phyloP scores from a whole-genome alignment of 441 rosid species.

The Omphalea diandra region DNA sequence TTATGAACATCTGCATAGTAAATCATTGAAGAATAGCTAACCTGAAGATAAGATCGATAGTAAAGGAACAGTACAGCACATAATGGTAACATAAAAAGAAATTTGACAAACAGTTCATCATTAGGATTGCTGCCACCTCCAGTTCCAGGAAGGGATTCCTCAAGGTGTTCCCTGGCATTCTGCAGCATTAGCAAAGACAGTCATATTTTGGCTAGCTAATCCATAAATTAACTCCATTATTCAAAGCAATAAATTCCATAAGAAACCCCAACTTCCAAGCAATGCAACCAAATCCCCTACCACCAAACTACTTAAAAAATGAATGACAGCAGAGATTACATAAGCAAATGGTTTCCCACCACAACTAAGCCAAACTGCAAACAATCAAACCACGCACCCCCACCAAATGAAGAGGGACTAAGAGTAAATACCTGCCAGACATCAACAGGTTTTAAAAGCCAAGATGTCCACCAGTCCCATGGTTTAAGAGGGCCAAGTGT shows the following conservation, averaged over 20 bases:
- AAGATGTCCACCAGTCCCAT: slow-evolving; percentile 99
- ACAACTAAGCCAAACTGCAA: neutral
- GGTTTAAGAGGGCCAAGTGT: slow-evolving; percentile 97
- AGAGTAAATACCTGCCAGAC: slow-evolving; percentile 79
- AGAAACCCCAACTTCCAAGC: neutral
- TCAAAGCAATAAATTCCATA: neutral
- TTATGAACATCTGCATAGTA: slow-evolving; percentile 10
- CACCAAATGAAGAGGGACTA: slow-evolving; percentile 15
- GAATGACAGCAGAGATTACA: neutral
- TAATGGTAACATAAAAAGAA: slow-evolving; percentile 68
- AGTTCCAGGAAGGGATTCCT: slow-evolving; percentile 92
- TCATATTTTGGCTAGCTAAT: neutral
- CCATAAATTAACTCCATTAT: neutral
- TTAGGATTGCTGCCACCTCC: slow-evolving; percentile 80
- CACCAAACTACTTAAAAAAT: neutral
- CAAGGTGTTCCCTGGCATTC: slow-evolving; percentile 68
- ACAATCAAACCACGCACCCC: neutral
- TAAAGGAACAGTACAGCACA: slow-evolving; percentile 56
- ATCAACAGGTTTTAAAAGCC: slow-evolving; percentile 96
- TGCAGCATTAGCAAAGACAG: slow-evolving; percentile 36
- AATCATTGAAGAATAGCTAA: slow-evolving; percentile 25
- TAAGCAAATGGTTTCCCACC: neutral
- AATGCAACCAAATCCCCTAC: neutral
- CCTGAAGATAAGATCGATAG: slow-evolving; percentile 62
- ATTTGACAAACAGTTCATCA: slow-evolving; percentile 61